Conservation (phyloP, 1,284 basidiomycete species). For the Ganoderma sinense region DNA sequence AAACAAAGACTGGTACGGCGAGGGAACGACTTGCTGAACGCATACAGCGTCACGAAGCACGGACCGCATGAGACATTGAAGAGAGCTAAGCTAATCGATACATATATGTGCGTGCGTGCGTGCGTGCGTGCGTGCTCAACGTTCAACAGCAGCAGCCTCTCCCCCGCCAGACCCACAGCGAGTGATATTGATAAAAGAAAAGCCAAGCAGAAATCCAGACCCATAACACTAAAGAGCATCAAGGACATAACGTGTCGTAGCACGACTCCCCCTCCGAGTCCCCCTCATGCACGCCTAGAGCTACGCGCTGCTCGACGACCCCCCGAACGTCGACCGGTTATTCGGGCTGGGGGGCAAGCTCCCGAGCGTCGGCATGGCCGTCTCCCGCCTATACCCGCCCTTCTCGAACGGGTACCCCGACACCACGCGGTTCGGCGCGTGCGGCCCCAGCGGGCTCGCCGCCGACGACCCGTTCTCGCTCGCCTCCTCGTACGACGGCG, state of each 20-base stretch:
- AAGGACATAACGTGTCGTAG: background rate
- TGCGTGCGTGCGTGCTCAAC: background rate
- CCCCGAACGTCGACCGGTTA: slow-evolving; percentile 18
- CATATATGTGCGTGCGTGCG: background rate
- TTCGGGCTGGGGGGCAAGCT: slow-evolving; percentile 21
- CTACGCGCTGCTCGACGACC: slow-evolving; percentile 5
- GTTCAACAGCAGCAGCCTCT: background rate
- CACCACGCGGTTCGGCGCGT: background rate
- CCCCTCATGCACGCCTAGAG: slow-evolving; percentile 2
- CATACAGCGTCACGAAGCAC: background rate
- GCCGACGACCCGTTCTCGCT: slow-evolving; percentile 24
- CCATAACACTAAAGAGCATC: background rate
- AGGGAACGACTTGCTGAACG: background rate
- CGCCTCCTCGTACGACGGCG: slow-evolving; percentile 37
- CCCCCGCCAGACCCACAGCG: background rate
- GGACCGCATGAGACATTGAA: background rate
- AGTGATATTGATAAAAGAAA: background rate
- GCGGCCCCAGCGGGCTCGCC: background rate
- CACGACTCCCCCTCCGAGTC: background rate
- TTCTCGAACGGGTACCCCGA: slow-evolving; percentile 23
- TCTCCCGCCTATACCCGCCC: slow-evolving; percentile 20
- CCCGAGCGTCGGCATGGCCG: slow-evolving; percentile 16
- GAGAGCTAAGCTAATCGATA: background rate
- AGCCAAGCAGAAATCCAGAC: background rate
- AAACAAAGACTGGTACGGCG: background rate